phyloP scores from a whole-genome alignment of 78 protist genomes.

The Guillardia theta region DNA sequence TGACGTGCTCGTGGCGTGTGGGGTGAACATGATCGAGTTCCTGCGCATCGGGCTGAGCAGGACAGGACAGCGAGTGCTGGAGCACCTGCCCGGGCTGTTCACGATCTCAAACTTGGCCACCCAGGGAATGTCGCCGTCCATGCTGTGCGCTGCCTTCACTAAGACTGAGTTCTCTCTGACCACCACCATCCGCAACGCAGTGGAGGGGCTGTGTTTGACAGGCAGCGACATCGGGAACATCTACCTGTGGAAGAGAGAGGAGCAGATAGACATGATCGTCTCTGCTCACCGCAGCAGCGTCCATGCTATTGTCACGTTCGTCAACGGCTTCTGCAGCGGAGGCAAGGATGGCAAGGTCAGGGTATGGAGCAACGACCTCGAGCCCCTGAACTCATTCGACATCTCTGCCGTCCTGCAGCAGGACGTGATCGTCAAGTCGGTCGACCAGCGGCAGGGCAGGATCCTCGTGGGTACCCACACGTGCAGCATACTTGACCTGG shows the following conservation, averaged over 20 bases:
- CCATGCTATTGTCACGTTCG: background rate
- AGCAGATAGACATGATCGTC: constrained; percentile 13
- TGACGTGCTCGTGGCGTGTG: constrained; percentile 1
- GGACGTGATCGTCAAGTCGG: background rate
- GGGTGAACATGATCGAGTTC: background rate
- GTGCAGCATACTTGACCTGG: background rate
- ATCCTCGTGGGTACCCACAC: background rate
- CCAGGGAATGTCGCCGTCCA: background rate
- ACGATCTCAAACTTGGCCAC: background rate
- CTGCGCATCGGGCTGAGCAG: background rate
- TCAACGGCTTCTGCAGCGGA: background rate
- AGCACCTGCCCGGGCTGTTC: background rate
- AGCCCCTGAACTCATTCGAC: background rate
- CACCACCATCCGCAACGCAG: background rate
- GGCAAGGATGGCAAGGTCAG: constrained; percentile 2
- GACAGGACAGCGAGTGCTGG: constrained; percentile 11
- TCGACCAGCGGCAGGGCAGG: background rate
- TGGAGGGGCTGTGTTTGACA: background rate
- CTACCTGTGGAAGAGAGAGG: constrained; percentile 11
- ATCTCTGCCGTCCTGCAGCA: background rate
- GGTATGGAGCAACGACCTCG: constrained; percentile 1
- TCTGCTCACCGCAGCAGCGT: background rate
- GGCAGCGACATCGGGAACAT: constrained; percentile 24
- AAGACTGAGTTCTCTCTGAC: background rate
- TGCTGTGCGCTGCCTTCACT: background rate